Percentiles rank a stretch among this genome's conserved stretches.
phyloP scores from a whole-genome alignment of 2,329 filamentous ascomycete species.

The Truncatella angustata region DNA sequence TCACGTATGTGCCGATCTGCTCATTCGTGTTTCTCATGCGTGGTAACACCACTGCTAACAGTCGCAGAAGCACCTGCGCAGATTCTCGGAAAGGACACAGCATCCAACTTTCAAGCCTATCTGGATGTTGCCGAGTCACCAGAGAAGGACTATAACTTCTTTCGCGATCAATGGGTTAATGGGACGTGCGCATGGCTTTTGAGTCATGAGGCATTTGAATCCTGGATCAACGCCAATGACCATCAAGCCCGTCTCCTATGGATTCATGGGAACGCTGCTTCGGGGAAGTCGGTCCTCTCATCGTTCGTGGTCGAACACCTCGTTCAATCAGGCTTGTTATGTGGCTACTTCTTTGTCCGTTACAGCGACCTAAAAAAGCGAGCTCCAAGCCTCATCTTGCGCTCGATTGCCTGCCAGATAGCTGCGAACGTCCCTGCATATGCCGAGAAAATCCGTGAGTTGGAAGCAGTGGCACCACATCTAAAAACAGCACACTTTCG shows the following conservation, averaged over 20 bases:
- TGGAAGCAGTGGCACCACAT: constrained; percentile 21
- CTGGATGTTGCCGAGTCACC: constrained; percentile 13
- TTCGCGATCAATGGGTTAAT: constrained; percentile 14
- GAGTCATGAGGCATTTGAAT: background rate
- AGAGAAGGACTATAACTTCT: constrained; percentile 15
- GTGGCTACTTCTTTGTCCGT: constrained; percentile 18
- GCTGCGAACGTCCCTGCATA: constrained; percentile 18
- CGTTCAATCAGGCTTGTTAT: constrained; percentile 7
- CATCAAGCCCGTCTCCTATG: constrained; percentile 10
- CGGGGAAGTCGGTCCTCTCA: constrained; percentile 18
- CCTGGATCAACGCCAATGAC: constrained; percentile 8
- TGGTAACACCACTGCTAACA: too few species aligned
- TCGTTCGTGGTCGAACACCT: constrained; percentile 19
- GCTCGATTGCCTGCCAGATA: constrained; percentile 30
- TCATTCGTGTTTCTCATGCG: too few species aligned
- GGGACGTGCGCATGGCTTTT: constrained; percentile 15
- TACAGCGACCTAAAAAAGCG: constrained; percentile 15
- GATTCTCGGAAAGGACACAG: background rate
- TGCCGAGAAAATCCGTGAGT: constrained; percentile 17
- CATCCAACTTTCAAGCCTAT: constrained; percentile 9
- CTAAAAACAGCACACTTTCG: constrained; percentile 22
- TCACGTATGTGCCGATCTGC: too few species aligned
- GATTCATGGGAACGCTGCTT: constrained; percentile 13
- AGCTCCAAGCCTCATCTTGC: constrained; percentile 21
- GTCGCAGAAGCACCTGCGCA: background rate